Conservation (phyloP, 2,329 filamentous ascomycete genomes). For the Cercospora sp. region DNA sequence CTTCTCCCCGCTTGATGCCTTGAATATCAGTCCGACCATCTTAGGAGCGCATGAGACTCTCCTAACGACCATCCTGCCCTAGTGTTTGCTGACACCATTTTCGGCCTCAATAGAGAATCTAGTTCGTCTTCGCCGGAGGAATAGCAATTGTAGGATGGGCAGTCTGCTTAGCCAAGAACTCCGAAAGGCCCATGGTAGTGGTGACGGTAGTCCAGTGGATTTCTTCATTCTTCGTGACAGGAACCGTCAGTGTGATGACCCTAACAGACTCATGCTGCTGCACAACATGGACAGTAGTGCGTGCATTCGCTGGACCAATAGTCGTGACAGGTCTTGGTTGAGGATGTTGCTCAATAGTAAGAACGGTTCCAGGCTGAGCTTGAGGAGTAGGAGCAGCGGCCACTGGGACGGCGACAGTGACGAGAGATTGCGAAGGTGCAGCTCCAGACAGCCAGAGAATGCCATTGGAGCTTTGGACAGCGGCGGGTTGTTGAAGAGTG, state of each 20-base stretch:
- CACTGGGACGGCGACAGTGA: background rate
- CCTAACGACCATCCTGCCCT: no score
- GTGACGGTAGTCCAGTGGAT: background rate
- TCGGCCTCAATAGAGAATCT: no score
- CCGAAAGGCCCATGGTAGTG: slow-evolving; percentile 1
- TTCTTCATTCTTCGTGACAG: background rate
- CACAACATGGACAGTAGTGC: background rate
- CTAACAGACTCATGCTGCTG: background rate
- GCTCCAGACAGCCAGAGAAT: background rate
- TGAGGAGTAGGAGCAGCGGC: background rate
- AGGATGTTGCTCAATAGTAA: background rate
- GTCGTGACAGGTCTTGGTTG: background rate
- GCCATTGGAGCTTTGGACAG: background rate
- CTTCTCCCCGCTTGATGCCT: no score
- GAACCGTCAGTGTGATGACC: background rate
- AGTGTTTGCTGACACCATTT: no score
- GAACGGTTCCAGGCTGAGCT: background rate
- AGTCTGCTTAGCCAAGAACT: background rate
- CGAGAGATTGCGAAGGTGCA: background rate
- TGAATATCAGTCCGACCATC: background rate
- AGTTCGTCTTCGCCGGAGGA: background rate
- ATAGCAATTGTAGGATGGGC: background rate
- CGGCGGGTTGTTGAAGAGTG: background rate
- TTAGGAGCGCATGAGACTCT: no score
- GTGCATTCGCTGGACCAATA: background rate